phyloP scores from a whole-genome alignment of 257 asterid genomes.

The Perilla frutescens region DNA sequence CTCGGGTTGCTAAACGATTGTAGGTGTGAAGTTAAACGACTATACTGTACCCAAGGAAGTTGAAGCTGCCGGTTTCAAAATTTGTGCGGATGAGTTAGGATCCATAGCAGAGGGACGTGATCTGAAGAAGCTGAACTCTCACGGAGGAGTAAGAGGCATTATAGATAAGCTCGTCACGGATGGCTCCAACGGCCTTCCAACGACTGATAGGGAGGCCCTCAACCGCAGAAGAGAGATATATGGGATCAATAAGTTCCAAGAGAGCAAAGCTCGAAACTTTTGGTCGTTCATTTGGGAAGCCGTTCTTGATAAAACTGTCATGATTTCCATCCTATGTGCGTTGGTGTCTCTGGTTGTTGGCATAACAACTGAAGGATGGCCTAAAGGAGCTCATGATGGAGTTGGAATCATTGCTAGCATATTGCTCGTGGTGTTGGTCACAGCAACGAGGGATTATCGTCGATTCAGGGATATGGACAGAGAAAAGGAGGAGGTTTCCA shows the following conservation, averaged over 20 bases:
- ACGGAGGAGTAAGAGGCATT: conserved; percentile 73
- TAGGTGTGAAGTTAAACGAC: conserved; percentile 63
- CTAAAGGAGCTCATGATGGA: conserved; percentile 90
- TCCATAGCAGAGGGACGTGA: conserved; percentile 79
- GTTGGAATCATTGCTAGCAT: conserved; percentile 89
- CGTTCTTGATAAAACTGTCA: conserved; percentile 87
- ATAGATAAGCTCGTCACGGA: conserved; percentile 64
- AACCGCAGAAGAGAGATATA: conserved; percentile 56
- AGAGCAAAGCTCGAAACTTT: conserved; percentile 57
- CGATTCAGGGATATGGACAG: conserved; percentile 83
- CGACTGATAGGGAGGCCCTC: conserved; percentile 48
- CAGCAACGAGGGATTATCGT: conserved; percentile 84
- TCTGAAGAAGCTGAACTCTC: conserved; percentile 60
- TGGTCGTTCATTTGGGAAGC: conserved; percentile 87
- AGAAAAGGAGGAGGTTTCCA: conserved; percentile 80
- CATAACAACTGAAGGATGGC: conserved; percentile 93
- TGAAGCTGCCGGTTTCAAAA: conserved; percentile 68
- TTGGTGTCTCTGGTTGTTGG: conserved; percentile 79
- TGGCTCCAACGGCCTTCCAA: conserved; percentile 52
- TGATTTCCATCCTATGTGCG: conserved; percentile 77
- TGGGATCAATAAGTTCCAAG: conserved; percentile 74
- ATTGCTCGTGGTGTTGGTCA: conserved; percentile 77
- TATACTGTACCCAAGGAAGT: conserved; percentile 73
- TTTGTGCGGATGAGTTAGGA: conserved; percentile 80
- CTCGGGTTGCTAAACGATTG: not conserved